These are phyloP conservation scores for Trametes villosa DNA, from an alignment of 768 basidiomycete genomes.

Conservation along the genomic window DNA sequence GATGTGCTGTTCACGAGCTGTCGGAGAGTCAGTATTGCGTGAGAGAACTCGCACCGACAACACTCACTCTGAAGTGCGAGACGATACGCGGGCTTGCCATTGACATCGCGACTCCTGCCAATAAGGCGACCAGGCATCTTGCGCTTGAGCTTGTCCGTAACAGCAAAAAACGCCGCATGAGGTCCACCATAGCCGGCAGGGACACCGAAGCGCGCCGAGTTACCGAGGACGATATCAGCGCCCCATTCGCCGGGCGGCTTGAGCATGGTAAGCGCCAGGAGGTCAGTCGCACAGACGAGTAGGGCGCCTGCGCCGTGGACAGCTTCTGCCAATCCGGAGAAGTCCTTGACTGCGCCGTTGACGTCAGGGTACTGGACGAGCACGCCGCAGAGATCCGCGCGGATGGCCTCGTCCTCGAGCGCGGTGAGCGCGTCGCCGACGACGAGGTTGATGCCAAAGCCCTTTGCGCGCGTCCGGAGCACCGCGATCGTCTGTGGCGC, in stretches of 20 bases:
- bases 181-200: slow-evolving; percentile 97
- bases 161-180: slow-evolving; percentile 97
- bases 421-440: slow-evolving; percentile 62
- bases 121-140: slow-evolving; percentile 99
- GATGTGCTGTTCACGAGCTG: slow-evolving; percentile 96
- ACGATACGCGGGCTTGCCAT: slow-evolving; percentile 88
- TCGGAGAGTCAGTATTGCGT: neutral
- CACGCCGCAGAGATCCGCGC: slow-evolving; percentile 77
- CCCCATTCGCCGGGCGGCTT: slow-evolving; percentile 99
- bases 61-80: slow-evolving; percentile 89
- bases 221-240: slow-evolving; percentile 93
- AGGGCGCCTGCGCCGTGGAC: slow-evolving; percentile 80
- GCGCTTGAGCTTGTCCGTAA: slow-evolving; percentile 88
- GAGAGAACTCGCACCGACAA: neutral
- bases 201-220: slow-evolving; percentile 96
- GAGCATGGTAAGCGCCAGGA: slow-evolving; percentile 89
- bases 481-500: slow-evolving; percentile 90
- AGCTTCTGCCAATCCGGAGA: slow-evolving; percentile 60
- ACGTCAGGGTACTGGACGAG: slow-evolving; percentile 95
- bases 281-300: slow-evolving; percentile 87
- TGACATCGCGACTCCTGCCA: slow-evolving; percentile 83
- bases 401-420: slow-evolving; percentile 55
- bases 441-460: slow-evolving; percentile 86
- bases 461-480: slow-evolving; percentile 87
- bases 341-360: slow-evolving; percentile 82